Conservation (phyloP, 257 asterid genomes). For the Plantago major region DNA sequence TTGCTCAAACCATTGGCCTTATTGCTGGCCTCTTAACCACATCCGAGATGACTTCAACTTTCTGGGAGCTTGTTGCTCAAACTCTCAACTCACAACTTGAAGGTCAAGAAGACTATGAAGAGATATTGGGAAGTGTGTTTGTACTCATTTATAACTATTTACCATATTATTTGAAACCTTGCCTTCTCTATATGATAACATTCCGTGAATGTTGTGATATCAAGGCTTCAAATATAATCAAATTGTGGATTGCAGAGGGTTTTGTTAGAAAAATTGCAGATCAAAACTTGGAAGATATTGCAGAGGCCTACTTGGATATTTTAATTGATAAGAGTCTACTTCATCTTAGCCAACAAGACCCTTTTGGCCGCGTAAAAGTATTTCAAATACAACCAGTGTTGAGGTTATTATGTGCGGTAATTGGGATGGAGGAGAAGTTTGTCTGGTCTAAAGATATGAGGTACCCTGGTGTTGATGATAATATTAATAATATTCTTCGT, state of each 20-base stretch:
- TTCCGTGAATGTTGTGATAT: too few relatives aligned
- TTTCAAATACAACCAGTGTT: background rate
- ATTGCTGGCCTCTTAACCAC: background rate
- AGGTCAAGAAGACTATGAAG: background rate
- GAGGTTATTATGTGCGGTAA: background rate
- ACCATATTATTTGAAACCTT: background rate
- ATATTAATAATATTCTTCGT: too few relatives aligned
- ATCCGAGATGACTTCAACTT: background rate
- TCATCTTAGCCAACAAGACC: background rate
- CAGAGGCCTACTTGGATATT: too few relatives aligned
- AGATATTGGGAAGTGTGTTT: background rate
- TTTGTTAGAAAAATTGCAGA: too few relatives aligned
- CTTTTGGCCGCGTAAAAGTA: background rate
- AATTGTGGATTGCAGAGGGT: too few relatives aligned
- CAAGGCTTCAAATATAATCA: too few relatives aligned
- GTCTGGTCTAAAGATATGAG: background rate
- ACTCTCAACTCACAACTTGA: background rate
- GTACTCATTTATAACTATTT: background rate
- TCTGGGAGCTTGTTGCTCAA: background rate
- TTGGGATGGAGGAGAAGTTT: background rate
- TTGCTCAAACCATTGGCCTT: background rate
- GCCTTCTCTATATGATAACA: too few relatives aligned
- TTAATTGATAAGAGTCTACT: too few relatives aligned
- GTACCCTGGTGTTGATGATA: background rate
- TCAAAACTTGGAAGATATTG: too few relatives aligned